Percentiles rank a stretch among this genome's conserved stretches.
These are phyloP conservation scores for Colletotrichum sp. DNA, from an alignment of 2,329 filamentous ascomycete species.

Conservation along the genomic window DNA sequence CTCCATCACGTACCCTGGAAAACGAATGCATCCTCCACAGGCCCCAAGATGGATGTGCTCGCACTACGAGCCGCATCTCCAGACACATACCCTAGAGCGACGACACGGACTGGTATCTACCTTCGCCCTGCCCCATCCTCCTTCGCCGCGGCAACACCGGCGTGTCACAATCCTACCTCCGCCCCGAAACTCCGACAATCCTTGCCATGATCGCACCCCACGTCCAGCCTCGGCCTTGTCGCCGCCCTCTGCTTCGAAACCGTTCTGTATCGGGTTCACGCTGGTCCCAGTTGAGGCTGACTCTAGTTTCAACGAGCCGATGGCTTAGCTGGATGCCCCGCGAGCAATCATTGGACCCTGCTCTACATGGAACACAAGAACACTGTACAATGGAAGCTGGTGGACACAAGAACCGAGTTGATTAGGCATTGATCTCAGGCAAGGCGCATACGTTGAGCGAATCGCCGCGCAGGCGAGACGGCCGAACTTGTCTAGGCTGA, in stretches of 20 bases:
- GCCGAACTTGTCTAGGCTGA: neutral
- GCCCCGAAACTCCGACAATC: neutral
- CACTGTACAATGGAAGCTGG: neutral
- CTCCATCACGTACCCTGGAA: neutral
- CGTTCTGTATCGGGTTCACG: neutral
- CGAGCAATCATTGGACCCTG: neutral
- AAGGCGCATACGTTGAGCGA: neutral
- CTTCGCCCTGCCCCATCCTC: neutral
- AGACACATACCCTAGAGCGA: neutral
- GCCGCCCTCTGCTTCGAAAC: neutral
- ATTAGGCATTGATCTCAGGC: neutral
- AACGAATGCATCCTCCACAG: neutral
- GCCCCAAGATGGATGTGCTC: neutral
- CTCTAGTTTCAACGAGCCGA: neutral
- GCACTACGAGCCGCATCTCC: neutral
- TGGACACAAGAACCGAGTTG: neutral
- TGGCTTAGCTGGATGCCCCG: neutral
- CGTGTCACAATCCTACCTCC: neutral
- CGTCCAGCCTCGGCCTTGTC: neutral
- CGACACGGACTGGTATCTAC: neutral
- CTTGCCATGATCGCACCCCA: neutral
- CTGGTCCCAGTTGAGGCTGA: neutral
- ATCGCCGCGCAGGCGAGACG: neutral
- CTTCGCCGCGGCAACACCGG: neutral
- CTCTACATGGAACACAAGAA: neutral